These are phyloP conservation scores for Cyclostephanos tholiformis DNA, from an alignment of 108 stramenopile species.

Conservation along the genomic window DNA sequence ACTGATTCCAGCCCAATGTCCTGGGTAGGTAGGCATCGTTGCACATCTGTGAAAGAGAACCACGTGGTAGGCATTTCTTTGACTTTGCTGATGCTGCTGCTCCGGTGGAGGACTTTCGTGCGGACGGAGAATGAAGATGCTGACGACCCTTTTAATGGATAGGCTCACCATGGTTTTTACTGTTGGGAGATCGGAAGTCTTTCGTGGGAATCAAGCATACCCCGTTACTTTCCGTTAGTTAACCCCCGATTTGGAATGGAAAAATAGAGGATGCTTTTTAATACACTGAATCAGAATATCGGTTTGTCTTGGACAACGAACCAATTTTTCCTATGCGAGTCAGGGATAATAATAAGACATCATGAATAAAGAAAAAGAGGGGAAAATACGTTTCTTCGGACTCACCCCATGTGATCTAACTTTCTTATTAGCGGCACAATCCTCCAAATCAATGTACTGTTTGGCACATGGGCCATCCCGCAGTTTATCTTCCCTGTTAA, in stretches of 20 bases:
- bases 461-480: conserved; percentile 34
- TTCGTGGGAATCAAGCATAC: not conserved
- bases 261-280: conserved; percentile 24
- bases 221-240: not conserved
- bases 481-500: conserved; percentile 28
- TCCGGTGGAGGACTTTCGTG: conserved; percentile 5
- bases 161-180: not conserved
- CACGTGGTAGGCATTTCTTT: conserved; percentile 8
- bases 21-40: conserved; percentile 58
- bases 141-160: conserved; percentile 47
- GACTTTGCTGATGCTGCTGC: not conserved
- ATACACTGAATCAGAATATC: conserved; percentile 19
- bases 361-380: not conserved
- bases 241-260: conserved; percentile 3
- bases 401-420: conserved; percentile 35
- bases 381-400: not conserved
- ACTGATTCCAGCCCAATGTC: conserved; percentile 50
- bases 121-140: conserved; percentile 45
- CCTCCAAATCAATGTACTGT: conserved; percentile 34
- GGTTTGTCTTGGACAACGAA: conserved; percentile 20
- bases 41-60: conserved; percentile 42
- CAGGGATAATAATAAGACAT: not conserved
- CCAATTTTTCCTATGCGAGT: conserved; percentile 9
- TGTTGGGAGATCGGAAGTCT: too few relatives aligned
- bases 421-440: conserved; percentile 31